Evolutionary conservation across 2,329 filamentous ascomycete species (phyloP).

Genomic region (Xenoacremonium recifei): DNA sequence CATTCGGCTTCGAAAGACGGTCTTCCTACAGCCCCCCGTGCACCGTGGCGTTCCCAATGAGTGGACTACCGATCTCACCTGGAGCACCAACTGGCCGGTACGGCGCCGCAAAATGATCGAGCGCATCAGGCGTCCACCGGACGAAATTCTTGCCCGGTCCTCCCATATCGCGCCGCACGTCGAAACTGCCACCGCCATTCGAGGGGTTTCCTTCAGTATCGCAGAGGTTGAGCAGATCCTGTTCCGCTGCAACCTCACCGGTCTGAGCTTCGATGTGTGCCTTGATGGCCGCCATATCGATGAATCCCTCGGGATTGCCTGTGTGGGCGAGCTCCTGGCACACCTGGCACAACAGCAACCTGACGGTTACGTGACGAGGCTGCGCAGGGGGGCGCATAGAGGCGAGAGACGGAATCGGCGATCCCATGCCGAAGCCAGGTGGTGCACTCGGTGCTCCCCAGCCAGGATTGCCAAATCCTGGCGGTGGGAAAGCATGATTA

Average conservation of each 20-base stretch:
- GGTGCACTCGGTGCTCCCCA: conserved; percentile 35
- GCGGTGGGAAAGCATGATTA: conserved; percentile 42
- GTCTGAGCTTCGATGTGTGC: conserved; percentile 60
- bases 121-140: conserved; percentile 55
- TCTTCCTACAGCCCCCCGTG: conserved; percentile 34
- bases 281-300: conserved; percentile 67
- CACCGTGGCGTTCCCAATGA: conserved; percentile 43
- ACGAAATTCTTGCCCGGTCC: conserved; percentile 42
- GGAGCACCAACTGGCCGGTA: conserved; percentile 54
- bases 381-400: conserved; percentile 40
- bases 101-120: conserved; percentile 38
- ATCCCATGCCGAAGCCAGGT: conserved; percentile 33
- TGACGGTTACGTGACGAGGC: conserved; percentile 66
- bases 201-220: conserved; percentile 84
- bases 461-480: conserved; percentile 43
- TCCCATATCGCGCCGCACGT: conserved; percentile 54
- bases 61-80: conserved; percentile 69
- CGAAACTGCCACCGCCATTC: conserved; percentile 90
- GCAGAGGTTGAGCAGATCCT: conserved; percentile 78
- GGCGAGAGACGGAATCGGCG: conserved; percentile 28
- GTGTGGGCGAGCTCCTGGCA: conserved; percentile 61
- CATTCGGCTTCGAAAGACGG: too few species aligned
- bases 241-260: conserved; percentile 41
- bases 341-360: conserved; percentile 72
- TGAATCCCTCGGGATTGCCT: conserved; percentile 59